These are phyloP conservation scores for Lepidium africanum DNA, from an alignment of 345 rosid species.

Conservation along the genomic window DNA sequence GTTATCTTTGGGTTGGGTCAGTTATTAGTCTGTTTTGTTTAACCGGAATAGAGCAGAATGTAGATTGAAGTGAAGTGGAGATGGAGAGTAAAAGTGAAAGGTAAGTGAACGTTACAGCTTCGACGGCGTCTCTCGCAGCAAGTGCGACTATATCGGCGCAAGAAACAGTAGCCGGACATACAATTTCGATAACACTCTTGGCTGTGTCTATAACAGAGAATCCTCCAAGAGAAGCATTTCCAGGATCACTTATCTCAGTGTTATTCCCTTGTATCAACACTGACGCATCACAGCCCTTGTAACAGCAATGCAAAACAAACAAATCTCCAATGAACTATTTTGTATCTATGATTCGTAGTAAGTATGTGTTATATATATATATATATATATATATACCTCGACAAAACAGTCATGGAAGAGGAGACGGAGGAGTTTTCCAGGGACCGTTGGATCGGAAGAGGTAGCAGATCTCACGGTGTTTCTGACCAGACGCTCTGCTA, in stretches of 20 bases:
- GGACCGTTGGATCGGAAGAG: conserved; percentile 54
- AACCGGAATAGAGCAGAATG: neutral
- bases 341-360: neutral
- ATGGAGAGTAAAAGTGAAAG: neutral
- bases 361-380: neutral
- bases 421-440: conserved; percentile 78
- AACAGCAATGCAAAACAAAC: neutral
- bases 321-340: neutral
- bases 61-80: neutral
- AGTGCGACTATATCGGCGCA: conserved; percentile 63
- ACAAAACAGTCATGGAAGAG: conserved; percentile 82
- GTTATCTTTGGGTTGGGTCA: neutral
- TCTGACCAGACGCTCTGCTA: conserved; percentile 52
- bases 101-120: conserved; percentile 31
- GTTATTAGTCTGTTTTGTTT: neutral
- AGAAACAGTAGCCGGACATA: conserved; percentile 65
- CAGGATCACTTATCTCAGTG: conserved; percentile 71
- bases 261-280: conserved; percentile 66
- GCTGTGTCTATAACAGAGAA: conserved; percentile 59
- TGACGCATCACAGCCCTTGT: conserved; percentile 82
- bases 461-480: conserved; percentile 67
- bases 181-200: conserved; percentile 46
- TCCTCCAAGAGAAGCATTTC: conserved; percentile 67
- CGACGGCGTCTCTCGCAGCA: conserved; percentile 75
- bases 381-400: conserved; percentile 32